A percentile compares a stretch with the other conserved stretches of the same genome.
Conservation (phyloP, 1,139 yeast species). For the Yamadazyma diospyri region DNA sequence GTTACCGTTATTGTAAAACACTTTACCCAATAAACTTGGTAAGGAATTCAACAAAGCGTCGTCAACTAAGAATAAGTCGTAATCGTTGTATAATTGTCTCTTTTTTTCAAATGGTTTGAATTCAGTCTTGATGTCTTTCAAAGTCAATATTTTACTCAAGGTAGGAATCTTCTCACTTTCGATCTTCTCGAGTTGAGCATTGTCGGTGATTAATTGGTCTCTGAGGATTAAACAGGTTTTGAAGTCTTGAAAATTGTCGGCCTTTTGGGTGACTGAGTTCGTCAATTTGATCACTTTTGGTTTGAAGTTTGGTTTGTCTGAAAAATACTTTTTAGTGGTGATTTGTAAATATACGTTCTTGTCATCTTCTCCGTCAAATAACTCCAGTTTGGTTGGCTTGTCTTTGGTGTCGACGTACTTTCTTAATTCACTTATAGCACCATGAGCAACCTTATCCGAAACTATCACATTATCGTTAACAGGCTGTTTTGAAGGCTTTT, state of each 20-base stretch:
- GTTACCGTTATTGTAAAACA: slow-evolving; percentile 55
- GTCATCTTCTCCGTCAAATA: slow-evolving; percentile 51
- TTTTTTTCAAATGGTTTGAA: slow-evolving; percentile 69
- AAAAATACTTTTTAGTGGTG: slow-evolving; percentile 60
- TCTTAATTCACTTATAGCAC: slow-evolving; percentile 52
- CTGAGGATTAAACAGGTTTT: slow-evolving; percentile 71
- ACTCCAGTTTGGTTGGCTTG: slow-evolving; percentile 27
- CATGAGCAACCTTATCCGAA: slow-evolving; percentile 22
- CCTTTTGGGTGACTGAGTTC: slow-evolving; percentile 41
- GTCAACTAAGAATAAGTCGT: slow-evolving; percentile 78
- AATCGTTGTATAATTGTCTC: slow-evolving; percentile 57
- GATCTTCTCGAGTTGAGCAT: slow-evolving; percentile 57
- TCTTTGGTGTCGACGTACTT: slow-evolving; percentile 34
- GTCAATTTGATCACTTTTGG: slow-evolving; percentile 62
- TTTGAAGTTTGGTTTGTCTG: slow-evolving; percentile 64
- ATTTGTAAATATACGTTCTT: slow-evolving; percentile 55
- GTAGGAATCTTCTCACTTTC: slow-evolving; percentile 53
- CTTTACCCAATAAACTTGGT: slow-evolving; percentile 81
- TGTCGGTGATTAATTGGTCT: slow-evolving; percentile 57
- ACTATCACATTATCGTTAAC: slow-evolving; percentile 11
- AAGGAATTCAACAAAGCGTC: slow-evolving; percentile 75
- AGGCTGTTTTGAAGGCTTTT: slow-evolving; percentile 3
- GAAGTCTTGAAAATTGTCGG: slow-evolving; percentile 31
- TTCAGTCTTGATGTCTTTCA: slow-evolving; percentile 58
- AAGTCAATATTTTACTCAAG: slow-evolving; percentile 48